These are phyloP conservation scores for Rhizopogon salebrosus DNA, from an alignment of 768 basidiomycete genomes.

Conservation along the genomic window DNA sequence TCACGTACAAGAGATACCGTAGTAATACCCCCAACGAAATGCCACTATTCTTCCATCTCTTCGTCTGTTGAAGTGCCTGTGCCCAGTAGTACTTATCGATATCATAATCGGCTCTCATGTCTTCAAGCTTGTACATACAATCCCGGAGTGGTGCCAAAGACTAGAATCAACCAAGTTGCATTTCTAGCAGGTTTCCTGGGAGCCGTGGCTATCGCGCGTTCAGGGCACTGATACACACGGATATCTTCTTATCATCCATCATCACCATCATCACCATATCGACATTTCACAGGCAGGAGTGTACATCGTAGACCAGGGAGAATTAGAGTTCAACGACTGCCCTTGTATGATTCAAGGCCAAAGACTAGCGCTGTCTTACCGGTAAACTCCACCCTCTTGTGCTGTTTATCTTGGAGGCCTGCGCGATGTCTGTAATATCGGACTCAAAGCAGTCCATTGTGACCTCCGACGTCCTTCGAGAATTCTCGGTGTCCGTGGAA, in stretches of 20 bases:
- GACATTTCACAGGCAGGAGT: not conserved
- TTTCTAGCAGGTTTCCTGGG: not conserved
- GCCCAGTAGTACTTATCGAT: too few relatives aligned
- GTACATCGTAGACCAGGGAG: too few relatives aligned
- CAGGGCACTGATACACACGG: not conserved
- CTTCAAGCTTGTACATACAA: not conserved
- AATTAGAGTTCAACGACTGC: not conserved
- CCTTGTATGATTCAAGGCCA: not conserved
- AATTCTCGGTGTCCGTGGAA: constrained; percentile 60
- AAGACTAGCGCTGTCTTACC: not conserved
- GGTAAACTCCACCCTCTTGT: not conserved
- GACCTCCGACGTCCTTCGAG: constrained; percentile 25
- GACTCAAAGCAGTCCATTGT: not conserved
- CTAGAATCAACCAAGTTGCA: not conserved
- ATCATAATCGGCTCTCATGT: not conserved
- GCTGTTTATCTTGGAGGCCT: not conserved
- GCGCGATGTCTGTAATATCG: constrained; percentile 1
- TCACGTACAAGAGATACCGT: constrained; percentile 3
- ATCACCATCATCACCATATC: not conserved
- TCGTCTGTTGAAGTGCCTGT: too few relatives aligned
- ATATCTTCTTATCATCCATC: not conserved
- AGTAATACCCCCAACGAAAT: constrained; percentile 6
- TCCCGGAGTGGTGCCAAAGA: not conserved
- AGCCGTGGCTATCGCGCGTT: not conserved
- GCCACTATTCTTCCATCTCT: not conserved